Conservation (phyloP, 805 yeast species). For the Starmerella apicola region DNA sequence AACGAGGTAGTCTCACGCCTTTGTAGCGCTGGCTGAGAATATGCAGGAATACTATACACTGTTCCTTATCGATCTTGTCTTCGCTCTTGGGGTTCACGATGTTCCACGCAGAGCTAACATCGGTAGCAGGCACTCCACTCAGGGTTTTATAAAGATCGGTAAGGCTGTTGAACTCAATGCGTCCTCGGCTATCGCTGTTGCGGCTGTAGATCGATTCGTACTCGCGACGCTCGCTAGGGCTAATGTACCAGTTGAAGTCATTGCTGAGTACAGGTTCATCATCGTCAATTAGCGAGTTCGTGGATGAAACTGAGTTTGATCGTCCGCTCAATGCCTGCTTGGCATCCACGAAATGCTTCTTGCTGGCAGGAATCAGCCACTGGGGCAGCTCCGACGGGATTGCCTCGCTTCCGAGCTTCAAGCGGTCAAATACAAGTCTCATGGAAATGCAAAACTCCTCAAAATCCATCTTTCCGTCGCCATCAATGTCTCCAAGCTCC, state of each 20-base stretch:
- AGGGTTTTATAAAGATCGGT: slow-evolving; percentile 57
- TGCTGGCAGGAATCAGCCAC: slow-evolving; percentile 87
- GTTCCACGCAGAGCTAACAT: slow-evolving; percentile 85
- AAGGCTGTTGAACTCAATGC: slow-evolving; percentile 63
- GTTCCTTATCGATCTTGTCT: slow-evolving; percentile 87
- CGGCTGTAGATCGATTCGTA: slow-evolving; percentile 69
- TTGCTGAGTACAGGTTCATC: slow-evolving; percentile 53
- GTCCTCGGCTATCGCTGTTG: slow-evolving; percentile 65
- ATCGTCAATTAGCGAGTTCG: slow-evolving; percentile 34
- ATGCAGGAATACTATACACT: slow-evolving; percentile 77
- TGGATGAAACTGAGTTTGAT: slow-evolving; percentile 12
- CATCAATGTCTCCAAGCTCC: slow-evolving; percentile 80
- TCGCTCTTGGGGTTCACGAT: slow-evolving; percentile 81
- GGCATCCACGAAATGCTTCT: slow-evolving; percentile 75
- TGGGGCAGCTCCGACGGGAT: slow-evolving; percentile 70
- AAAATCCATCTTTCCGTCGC: slow-evolving; percentile 82
- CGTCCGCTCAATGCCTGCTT: slow-evolving; percentile 41
- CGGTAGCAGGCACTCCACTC: slow-evolving; percentile 64
- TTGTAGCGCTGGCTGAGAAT: slow-evolving; percentile 80
- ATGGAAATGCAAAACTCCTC: slow-evolving; percentile 97
- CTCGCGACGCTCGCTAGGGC: slow-evolving; percentile 69
- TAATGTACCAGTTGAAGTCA: slow-evolving; percentile 91
- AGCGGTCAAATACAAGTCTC: slow-evolving; percentile 85
- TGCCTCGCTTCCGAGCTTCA: slow-evolving; percentile 51
- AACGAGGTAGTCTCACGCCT: slow-evolving; percentile 74